Evolutionary conservation across 2,329 filamentous ascomycete genomes (phyloP), one percentile per base, ranked within the genome.

Genomic region (Zymoseptoria ardabiliae): DNA sequence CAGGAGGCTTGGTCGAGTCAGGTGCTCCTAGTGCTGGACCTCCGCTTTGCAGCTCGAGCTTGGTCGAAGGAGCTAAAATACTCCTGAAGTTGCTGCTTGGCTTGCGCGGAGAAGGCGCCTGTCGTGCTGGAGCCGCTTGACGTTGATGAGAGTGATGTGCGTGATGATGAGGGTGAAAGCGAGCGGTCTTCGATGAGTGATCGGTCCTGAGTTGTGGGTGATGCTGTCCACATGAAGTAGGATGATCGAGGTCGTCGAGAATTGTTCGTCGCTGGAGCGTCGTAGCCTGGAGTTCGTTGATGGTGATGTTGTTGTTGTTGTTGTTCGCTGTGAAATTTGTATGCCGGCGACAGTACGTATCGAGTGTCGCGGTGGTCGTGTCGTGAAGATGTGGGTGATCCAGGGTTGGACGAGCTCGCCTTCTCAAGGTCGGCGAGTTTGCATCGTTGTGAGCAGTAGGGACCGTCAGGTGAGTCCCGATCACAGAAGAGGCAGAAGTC

Each of bases 401-500:
- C 67, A 30, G 75, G 70, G 53, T 72, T 71, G 45, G 73, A 73
- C 58, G 56, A 69, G 65, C 69, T 72, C 57, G 83, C 85, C 75
- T 85, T 86, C 76, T 96, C 91, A 69, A 94, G 86, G 76, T 97
- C 92, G 66, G 90, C 89, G 50, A 97, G 81, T 67, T 91, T 85
- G 82, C 92, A 97, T 48, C 89, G 85, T 78, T 97, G 91, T 54
- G 91, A 96, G 82, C 92, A 97, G 82, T 96, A 96, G 67, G 89
- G 86, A 63, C 86, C 86, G 59, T 87, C 87, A 65, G 89, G 84
- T 61, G 89, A 91, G 77, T 95, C 90, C 78, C 89, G 88, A 79
- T 97, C 93, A 81, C 92, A 97, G 79, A 89, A 86, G 70, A 97
- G 86, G 82, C 92, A 97, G 84, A 90, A 96, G 76, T 95, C 88